Evolutionary conservation across 148 eudicot species (phyloP).

Genomic region (Chenopodium berlandieri): DNA sequence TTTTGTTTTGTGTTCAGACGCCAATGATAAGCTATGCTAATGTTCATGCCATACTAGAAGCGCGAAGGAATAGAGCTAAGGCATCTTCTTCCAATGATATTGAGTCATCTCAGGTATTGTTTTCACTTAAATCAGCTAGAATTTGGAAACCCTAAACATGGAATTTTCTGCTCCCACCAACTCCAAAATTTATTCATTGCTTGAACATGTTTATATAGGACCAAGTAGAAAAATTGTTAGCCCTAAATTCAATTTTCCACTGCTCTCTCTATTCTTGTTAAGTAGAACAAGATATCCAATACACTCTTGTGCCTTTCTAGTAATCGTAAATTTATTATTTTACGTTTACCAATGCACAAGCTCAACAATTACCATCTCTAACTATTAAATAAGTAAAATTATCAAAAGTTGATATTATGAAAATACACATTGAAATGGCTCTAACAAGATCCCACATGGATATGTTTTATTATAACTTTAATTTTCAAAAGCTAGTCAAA

Average conservation of each 20-base stretch:
- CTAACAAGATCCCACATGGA: too few species aligned
- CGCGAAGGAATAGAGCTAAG: constrained; percentile 82
- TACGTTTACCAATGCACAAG: too few species aligned
- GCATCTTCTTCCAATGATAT: constrained; percentile 64
- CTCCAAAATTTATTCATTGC: too few species aligned
- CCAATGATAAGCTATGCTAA: constrained; percentile 95
- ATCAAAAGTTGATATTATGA: too few species aligned
- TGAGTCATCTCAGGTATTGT: constrained; percentile 67
- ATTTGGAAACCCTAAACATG: not conserved
- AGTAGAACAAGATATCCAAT: not conserved
- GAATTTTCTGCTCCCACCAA: not conserved
- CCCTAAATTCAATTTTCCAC: not conserved
- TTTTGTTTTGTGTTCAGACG: constrained; percentile 48
- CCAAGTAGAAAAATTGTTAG: too few species aligned
- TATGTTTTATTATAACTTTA: too few species aligned
- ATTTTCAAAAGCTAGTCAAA: too few species aligned
- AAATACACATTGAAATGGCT: too few species aligned
- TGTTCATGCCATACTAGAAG: constrained; percentile 94
- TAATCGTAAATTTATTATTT: too few species aligned
- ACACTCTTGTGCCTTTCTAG: not conserved
- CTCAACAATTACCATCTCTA: too few species aligned
- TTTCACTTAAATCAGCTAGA: not conserved
- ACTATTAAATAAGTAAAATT: too few species aligned
- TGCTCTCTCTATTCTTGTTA: not conserved
- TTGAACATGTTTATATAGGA: too few species aligned